These are phyloP conservation scores for Penicillium paradoxum DNA, from an alignment of 495 filamentous ascomycete genomes.

Conservation along the genomic window DNA sequence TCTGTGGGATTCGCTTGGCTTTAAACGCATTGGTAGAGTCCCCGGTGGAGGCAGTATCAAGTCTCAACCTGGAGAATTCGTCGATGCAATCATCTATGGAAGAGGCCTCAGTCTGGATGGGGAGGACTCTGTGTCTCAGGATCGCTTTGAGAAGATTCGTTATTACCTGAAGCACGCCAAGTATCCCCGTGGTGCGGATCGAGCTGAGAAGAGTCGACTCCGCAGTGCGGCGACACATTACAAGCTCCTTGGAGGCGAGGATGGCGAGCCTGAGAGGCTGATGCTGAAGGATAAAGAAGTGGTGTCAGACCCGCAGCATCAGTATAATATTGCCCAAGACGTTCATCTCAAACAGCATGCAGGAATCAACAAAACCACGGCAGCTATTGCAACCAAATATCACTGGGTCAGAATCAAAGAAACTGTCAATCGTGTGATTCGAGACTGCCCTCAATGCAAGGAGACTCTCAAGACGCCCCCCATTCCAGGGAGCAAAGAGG, in stretches of 20 bases:
- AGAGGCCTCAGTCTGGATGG: constrained; percentile 72
- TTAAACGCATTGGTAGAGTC: constrained; percentile 91
- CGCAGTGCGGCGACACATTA: constrained; percentile 94
- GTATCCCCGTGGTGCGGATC: constrained; percentile 89
- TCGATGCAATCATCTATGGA: constrained; percentile 97
- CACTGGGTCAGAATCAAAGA: constrained; percentile 99
- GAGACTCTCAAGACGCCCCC: constrained; percentile 60
- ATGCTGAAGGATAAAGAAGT: constrained; percentile 99
- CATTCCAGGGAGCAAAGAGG: constrained; percentile 25
- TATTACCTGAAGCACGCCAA: constrained; percentile 94
- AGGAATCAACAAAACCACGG: constrained; percentile 97
- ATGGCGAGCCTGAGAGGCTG: constrained; percentile 62
- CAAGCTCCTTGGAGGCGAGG: constrained; percentile 56
- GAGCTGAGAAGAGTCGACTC: constrained; percentile 91
- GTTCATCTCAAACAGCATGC: constrained; percentile 77
- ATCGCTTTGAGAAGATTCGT: constrained; percentile 96
- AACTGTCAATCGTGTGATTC: constrained; percentile 90
- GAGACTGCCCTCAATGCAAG: constrained; percentile 87
- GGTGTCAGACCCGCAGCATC: constrained; percentile 81
- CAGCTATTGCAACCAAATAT: constrained; percentile 86
- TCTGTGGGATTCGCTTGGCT: constrained; percentile 97
- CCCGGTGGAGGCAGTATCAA: constrained; percentile 82
- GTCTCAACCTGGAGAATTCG: constrained; percentile 70
- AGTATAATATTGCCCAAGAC: constrained; percentile 81
- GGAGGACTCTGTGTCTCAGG: constrained; percentile 89